Conservation (phyloP, 1,284 basidiomycete species). For the Trichosporon sp. region DNA sequence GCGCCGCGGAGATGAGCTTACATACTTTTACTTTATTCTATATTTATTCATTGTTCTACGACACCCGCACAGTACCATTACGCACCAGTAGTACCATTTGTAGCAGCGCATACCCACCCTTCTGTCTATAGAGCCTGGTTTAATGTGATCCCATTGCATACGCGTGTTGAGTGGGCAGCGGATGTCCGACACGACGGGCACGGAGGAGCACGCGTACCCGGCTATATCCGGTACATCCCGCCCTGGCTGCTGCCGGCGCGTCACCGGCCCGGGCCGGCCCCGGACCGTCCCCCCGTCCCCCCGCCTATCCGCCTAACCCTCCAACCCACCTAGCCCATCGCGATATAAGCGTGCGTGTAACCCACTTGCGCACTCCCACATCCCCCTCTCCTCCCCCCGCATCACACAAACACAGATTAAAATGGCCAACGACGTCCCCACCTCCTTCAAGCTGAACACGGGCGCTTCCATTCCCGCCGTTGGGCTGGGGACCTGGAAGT, state of each 20-base stretch:
- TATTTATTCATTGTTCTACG: no score
- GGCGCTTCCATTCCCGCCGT: slow-evolving; percentile 68
- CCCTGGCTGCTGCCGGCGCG: not conserved
- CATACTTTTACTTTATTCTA: no score
- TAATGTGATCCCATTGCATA: no score
- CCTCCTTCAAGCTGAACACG: slow-evolving; percentile 59
- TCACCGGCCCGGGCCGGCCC: not conserved
- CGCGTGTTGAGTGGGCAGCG: not conserved
- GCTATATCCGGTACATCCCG: slow-evolving; percentile 5
- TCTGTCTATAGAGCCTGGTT: no score
- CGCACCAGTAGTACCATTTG: no score
- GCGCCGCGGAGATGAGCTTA: not conserved
- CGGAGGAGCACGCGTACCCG: no score
- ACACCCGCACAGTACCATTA: no score
- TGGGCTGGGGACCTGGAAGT: slow-evolving; percentile 81
- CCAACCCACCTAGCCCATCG: not conserved
- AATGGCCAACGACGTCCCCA: slow-evolving; percentile 15
- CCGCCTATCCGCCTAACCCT: not conserved
- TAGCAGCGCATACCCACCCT: no score
- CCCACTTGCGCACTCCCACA: not conserved
- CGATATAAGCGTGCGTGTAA: not conserved
- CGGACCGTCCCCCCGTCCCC: not conserved
- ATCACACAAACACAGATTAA: not conserved
- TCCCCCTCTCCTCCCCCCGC: not conserved
- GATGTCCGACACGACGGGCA: no score